Percentiles rank a stretch among this genome's conserved stretches.
Evolutionary conservation across 495 filamentous ascomycete genomes (phyloP).

Genomic region (Collariella sp.): DNA sequence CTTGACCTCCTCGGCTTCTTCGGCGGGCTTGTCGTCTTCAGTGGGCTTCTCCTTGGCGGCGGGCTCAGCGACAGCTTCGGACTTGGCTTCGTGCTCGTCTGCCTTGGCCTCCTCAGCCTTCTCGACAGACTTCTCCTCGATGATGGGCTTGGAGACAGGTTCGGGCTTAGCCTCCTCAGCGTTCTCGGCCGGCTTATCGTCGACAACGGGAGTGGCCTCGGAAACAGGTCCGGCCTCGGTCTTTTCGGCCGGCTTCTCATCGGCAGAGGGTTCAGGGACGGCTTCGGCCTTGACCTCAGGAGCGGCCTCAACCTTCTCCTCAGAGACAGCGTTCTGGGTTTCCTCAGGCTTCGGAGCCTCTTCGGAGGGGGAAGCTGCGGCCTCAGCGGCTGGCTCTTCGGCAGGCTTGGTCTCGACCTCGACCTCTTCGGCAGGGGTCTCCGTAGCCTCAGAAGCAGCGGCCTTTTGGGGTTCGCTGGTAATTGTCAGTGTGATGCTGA

Average conservation of each 20-base stretch:
- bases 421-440: conserved; percentile 4
- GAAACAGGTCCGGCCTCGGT: neutral
- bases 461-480: neutral
- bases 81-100: too few species aligned
- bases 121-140: conserved; percentile 1
- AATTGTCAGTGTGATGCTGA: neutral
- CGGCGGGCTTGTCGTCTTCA: neutral
- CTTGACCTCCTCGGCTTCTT: too few species aligned
- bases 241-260: neutral
- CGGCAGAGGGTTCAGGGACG: neutral
- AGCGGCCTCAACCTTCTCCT: conserved; percentile 5
- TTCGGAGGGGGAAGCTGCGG: conserved; percentile 4
- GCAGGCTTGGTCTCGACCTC: neutral
- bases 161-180: neutral
- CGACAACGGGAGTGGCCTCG: neutral
- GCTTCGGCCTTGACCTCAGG: conserved; percentile 9
- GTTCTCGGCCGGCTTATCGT: neutral
- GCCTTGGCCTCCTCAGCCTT: neutral
- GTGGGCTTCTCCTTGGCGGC: neutral
- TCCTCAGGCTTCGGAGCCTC: conserved; percentile 9
- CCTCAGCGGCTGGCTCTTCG: neutral
- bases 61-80: neutral
- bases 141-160: neutral
- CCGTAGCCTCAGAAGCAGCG: neutral
- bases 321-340: neutral